Base-by-base conservation (phyloP, 139 green algal species). In the Picochlorum costavermella region DNA sequence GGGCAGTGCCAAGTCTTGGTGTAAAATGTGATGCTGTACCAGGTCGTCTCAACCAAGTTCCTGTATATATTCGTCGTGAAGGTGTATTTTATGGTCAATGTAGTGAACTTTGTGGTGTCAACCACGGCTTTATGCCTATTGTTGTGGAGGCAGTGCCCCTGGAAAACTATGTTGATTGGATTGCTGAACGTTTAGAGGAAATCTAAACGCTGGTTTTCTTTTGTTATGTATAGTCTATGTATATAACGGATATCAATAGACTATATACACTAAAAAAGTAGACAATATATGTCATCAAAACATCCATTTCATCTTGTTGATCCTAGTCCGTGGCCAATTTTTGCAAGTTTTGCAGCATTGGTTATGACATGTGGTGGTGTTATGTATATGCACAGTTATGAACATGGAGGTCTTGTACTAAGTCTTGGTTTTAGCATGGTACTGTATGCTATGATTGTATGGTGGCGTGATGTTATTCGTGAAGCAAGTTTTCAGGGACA, bases 331-430 rank as follows among this genome's bases (percentile, higher is more conserved):
- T 85, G 74, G 69, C 75, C 72, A 20, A 68, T 75, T 40, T 74
- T 79, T 74, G 59, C 55, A 16, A 83, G 67, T 61, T 51, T 85
- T 60, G 75, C 70, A 62, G 53, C 64, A 59, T 81, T 85, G 59
- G 65, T 75, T 51, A 75, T 58, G 49, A 85, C 79, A 48, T 60
- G 80, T 58, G 79, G 79, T 63, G 79, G 72, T 46, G 76, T 81
- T 49, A 82, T 85, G 73, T 85, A 81, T 73, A 85, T 85, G 79
- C 79, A 85, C 63, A 69, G 59, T 59, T 85, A 82, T 71, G 66
- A 61, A 57, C 76, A 77, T 63, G 79, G 79, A 46, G 72, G 65
- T 51, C 49, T 77, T 51, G 68, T 83, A 67, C 65, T 81, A 55
- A 56, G 37, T 57, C 71, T 82, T 63, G 79, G 79, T 57, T 60